A percentile compares a stretch with the other conserved stretches of the same genome.
phyloP scores from a whole-genome alignment of 2,329 filamentous ascomycete genomes.

The Xylaria polymorpha region DNA sequence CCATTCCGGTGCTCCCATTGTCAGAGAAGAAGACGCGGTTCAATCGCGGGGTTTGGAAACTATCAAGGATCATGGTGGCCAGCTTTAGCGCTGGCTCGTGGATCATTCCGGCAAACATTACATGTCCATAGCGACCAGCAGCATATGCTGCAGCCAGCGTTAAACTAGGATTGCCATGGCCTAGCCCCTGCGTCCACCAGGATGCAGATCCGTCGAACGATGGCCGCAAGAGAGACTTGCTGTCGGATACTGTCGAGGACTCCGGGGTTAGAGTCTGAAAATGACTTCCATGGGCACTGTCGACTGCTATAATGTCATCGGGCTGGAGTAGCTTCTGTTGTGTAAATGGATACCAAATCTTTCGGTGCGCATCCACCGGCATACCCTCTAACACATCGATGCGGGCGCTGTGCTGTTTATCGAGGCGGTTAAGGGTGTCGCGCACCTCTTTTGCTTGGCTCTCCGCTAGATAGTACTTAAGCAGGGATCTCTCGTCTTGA shows the following conservation, averaged over 20 bases:
- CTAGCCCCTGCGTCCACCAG: conserved; percentile 92
- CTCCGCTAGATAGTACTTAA: conserved; percentile 71
- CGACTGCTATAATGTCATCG: conserved; percentile 77
- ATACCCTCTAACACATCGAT: conserved; percentile 73
- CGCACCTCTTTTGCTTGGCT: conserved; percentile 55
- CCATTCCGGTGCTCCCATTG: conserved; percentile 84
- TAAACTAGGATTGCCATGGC: conserved; percentile 79
- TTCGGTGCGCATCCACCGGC: conserved; percentile 67
- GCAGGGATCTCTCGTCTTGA: conserved; percentile 60
- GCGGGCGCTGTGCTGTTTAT: conserved; percentile 65
- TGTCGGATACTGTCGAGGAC: background rate
- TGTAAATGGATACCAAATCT: conserved; percentile 89
- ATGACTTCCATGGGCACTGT: conserved; percentile 82
- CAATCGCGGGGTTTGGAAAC: conserved; percentile 72
- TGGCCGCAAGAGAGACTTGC: conserved; percentile 62
- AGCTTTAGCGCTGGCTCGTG: conserved; percentile 80
- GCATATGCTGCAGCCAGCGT: conserved; percentile 82
- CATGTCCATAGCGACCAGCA: conserved; percentile 85
- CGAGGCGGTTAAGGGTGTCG: conserved; percentile 63
- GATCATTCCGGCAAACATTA: conserved; percentile 87
- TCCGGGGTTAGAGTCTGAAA: conserved; percentile 69
- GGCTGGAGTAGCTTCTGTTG: conserved; percentile 75
- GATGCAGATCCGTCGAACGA: conserved; percentile 87
- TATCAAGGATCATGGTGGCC: conserved; percentile 71
- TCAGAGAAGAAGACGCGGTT: conserved; percentile 83